These are phyloP conservation scores for Globisporangium takayamanum DNA, from an alignment of 352 stramenopile genomes.

Conservation along the genomic window DNA sequence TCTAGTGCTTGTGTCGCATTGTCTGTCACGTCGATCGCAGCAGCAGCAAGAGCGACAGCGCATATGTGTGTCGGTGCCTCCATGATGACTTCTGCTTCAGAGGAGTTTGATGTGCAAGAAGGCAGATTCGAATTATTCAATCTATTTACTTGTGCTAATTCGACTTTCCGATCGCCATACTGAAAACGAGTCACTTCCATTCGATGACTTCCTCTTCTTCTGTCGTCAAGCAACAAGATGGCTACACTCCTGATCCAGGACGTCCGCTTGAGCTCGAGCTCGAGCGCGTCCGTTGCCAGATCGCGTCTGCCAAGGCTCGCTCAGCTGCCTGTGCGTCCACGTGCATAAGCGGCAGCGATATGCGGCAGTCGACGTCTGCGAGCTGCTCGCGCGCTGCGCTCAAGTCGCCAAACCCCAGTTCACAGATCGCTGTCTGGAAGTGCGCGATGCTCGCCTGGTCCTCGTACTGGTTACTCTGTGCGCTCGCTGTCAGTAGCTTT, in stretches of 20 bases:
- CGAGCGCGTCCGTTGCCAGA: background rate
- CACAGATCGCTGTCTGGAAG: constrained; percentile 34
- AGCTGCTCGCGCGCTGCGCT: constrained; percentile 8
- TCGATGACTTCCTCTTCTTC: background rate
- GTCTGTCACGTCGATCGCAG: background rate
- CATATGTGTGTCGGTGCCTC: background rate
- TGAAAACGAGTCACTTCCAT: background rate
- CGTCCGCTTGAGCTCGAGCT: background rate
- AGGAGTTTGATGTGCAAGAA: background rate
- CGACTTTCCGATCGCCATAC: no score
- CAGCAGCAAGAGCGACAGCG: background rate
- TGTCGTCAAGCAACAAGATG: background rate
- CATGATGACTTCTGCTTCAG: background rate
- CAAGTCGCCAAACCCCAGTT: constrained; percentile 14
- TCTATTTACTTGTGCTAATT: no score
- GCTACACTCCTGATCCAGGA: background rate
- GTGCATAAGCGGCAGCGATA: constrained; percentile 9
- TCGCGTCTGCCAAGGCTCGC: background rate
- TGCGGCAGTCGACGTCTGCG: constrained; percentile 2
- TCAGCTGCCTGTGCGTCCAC: constrained; percentile 8
- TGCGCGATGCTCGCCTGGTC: constrained; percentile 16
- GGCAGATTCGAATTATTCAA: background rate
- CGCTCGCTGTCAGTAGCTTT: background rate
- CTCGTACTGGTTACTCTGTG: constrained; percentile 10
- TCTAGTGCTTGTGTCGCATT: background rate